These are phyloP conservation scores for Jatropha curcas DNA, from an alignment of 345 rosid genomes.

Conservation along the genomic window DNA sequence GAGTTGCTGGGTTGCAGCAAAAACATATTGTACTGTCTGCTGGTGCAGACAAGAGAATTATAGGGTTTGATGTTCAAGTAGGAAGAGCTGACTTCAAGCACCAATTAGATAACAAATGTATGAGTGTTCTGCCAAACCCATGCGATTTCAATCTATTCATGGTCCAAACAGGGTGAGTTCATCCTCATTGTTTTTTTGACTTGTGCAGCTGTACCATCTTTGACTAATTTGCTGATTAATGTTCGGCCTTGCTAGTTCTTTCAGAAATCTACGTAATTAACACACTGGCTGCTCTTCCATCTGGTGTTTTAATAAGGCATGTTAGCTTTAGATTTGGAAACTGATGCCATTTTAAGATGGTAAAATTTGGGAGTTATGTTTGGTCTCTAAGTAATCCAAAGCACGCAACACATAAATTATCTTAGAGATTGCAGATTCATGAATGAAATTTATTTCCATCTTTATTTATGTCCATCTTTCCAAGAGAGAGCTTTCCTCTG, in stretches of 20 bases:
- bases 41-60: constrained; percentile 83
- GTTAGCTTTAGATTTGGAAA: not conserved
- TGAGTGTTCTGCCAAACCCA: constrained; percentile 92
- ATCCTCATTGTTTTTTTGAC: not conserved
- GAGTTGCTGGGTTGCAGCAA: constrained; percentile 83
- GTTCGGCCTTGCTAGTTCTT: not conserved
- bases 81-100: constrained; percentile 76
- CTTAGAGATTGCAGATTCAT: not conserved
- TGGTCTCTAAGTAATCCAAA: not conserved
- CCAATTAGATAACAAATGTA: constrained; percentile 88
- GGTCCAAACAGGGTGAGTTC: constrained; percentile 83
- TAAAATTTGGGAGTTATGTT: not conserved
- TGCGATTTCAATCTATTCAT: constrained; percentile 89
- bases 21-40: constrained; percentile 73
- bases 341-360: not conserved
- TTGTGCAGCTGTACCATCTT: not conserved
- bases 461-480: not conserved
- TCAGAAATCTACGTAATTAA: not conserved
- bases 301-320: not conserved
- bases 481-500: not conserved
- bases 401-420: not conserved
- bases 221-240: not conserved
- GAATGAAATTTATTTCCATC: not conserved
- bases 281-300: not conserved
- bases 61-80: constrained; percentile 68